Base-by-base conservation (phyloP, 2,329 filamentous ascomycete genomes). In the Aureobasidium sp. region DNA sequence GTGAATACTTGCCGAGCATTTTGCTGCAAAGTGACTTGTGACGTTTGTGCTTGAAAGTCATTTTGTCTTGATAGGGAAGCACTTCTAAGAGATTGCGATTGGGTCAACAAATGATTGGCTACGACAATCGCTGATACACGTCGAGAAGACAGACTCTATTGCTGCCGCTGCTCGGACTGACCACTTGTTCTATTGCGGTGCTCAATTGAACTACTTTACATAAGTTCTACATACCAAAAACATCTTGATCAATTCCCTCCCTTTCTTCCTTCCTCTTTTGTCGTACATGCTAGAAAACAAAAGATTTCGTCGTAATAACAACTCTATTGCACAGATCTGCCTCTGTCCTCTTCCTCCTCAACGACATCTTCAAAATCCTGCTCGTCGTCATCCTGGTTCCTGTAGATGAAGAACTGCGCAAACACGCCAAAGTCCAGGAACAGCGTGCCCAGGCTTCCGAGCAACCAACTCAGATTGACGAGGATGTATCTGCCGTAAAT, bases 401-500 rank as follows among this genome's bases (percentile, higher is more conserved):
- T 82, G 74, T 97, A 97, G 70, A 96, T 74, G 72, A 95, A 97
- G 72, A 96, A 97, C 75, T 97, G 93, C 12, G 85, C 84, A 74
- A 97, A 97, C 3, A 97, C 94, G 31, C 83, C 85, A 72, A 92
- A 79, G 75, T 97, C 94, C 66, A 97, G 77, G 61, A 94, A 76
- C 62, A 97, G 77, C 2, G 93, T 97, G 0, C 95, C 91, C 53
- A 94, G 80, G 72, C 92, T 96, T 1, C 94, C 94, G 3, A 91
- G 80, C 63, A 99, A 71, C 94, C 94, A 99, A 67, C 88, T 92
- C 34, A 91, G 77, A 73, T 97, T 99, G 37, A 97, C 89, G 8
- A 93, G 82, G 34, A 97, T 87, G 76, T 97, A 97, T 65, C 81
- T 79, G 31, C 83, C 85, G 74, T 97, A 97, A 14, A 92, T 80